These are phyloP conservation scores for Brassica balearica DNA, from an alignment of 441 rosid species.

Conservation along the genomic window DNA sequence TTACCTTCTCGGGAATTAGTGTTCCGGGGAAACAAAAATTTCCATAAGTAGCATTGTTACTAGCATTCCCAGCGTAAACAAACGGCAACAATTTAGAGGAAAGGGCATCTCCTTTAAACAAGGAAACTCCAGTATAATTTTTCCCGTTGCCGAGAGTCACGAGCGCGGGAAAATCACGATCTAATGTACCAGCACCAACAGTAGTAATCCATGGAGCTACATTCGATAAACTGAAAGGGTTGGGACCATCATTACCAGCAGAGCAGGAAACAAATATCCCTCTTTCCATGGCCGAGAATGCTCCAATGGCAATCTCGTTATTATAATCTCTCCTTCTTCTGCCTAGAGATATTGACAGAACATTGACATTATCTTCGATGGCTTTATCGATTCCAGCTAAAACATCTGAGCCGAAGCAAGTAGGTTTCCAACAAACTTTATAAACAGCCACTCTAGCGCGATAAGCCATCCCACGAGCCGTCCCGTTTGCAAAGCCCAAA, in stretches of 20 bases:
- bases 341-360: conserved; percentile 57
- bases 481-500: conserved; percentile 59
- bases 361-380: conserved; percentile 52
- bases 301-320: conserved; percentile 47
- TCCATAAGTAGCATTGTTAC: conserved; percentile 19
- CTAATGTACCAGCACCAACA: neutral
- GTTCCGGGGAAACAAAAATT: neutral
- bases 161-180: neutral
- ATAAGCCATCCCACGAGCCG: conserved; percentile 60
- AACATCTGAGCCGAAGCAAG: conserved; percentile 57
- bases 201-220: conserved; percentile 1
- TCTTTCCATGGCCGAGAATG: conserved; percentile 66
- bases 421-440: conserved; percentile 57
- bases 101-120: neutral
- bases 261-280: conserved; percentile 69
- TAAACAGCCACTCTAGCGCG: conserved; percentile 56
- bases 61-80: neutral
- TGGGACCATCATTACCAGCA: conserved; percentile 65
- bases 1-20: neutral
- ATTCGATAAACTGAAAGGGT: neutral
- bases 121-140: neutral
- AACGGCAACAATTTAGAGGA: neutral
- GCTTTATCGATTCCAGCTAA: conserved; percentile 57
- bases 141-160: neutral
- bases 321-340: conserved; percentile 25